Conservation (phyloP, 1,139 yeast genomes). For the Lodderomyces oxycetoniae region DNA sequence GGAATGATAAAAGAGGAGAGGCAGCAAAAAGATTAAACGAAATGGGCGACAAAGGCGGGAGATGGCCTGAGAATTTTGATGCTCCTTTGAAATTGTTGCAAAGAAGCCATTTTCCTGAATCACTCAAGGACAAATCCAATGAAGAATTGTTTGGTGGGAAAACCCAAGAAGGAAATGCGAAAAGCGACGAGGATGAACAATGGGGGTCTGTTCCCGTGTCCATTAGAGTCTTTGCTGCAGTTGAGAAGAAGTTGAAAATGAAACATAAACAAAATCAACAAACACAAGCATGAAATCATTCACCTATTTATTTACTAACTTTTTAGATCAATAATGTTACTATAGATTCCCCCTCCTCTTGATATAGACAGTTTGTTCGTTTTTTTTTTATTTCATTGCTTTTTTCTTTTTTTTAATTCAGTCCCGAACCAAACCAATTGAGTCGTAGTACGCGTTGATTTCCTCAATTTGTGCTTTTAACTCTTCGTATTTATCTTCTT, state of each 20-base stretch:
- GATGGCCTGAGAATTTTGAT: slow-evolving; percentile 81
- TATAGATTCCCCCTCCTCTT: too few relatives aligned
- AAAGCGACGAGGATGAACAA: slow-evolving; percentile 28
- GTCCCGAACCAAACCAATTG: slow-evolving; percentile 48
- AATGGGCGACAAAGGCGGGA: slow-evolving; percentile 33
- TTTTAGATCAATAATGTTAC: too few relatives aligned
- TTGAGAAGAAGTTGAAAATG: slow-evolving; percentile 60
- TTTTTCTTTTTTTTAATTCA: not conserved
- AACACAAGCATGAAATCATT: not conserved
- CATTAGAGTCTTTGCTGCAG: slow-evolving; percentile 76
- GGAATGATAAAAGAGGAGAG: slow-evolving; percentile 56
- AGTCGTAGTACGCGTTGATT: slow-evolving; percentile 57
- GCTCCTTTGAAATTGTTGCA: slow-evolving; percentile 50
- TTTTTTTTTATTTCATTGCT: not conserved
- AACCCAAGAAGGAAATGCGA: slow-evolving; percentile 10
- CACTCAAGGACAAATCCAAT: slow-evolving; percentile 25
- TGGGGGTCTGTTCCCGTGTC: slow-evolving; percentile 75
- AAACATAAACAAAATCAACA: slow-evolving; percentile 20
- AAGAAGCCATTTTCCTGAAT: slow-evolving; percentile 32
- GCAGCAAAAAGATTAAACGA: slow-evolving; percentile 58
- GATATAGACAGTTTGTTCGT: too few relatives aligned
- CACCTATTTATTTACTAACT: not conserved
- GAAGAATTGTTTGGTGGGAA: slow-evolving; percentile 10
- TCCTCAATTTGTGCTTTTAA: slow-evolving; percentile 60
- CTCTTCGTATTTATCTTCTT: slow-evolving; percentile 64